Conservation (phyloP, 257 asterid species). For the Coffea canephora region DNA sequence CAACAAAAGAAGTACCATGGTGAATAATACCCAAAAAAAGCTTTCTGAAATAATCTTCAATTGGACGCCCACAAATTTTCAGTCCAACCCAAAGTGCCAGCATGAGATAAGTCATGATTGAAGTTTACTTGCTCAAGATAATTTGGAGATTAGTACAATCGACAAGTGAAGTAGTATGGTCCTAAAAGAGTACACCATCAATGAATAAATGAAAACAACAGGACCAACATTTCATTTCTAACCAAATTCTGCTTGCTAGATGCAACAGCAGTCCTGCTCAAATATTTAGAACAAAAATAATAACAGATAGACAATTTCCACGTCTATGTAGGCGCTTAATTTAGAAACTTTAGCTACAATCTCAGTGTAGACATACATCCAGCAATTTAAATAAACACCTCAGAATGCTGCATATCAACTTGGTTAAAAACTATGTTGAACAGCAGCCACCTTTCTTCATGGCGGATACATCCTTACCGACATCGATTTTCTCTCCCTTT, state of each 20-base stretch:
- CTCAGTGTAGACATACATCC: background rate
- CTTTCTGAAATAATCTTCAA: no score
- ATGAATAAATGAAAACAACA: background rate
- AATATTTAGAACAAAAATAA: background rate
- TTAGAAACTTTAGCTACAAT: slow-evolving; percentile 15
- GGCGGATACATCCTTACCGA: slow-evolving; percentile 65
- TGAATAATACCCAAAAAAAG: no score
- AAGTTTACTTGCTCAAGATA: background rate
- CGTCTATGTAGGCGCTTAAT: background rate
- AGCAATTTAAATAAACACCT: background rate
- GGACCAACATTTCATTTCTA: background rate
- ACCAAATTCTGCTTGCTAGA: slow-evolving; percentile 9
- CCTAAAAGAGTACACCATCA: background rate
- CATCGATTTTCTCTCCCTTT: slow-evolving; percentile 72
- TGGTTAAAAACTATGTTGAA: slow-evolving; percentile 38
- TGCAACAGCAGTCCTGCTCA: slow-evolving; percentile 1
- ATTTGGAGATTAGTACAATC: background rate
- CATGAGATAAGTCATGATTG: background rate
- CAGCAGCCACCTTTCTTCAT: slow-evolving; percentile 74
- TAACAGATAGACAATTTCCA: background rate
- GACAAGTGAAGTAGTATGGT: background rate
- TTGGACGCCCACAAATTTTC: background rate
- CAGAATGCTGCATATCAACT: background rate
- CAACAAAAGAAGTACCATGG: no score
- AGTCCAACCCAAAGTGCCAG: background rate